Conservation (phyloP, 1,284 basidiomycete genomes). For the Sparassis latifolia region DNA sequence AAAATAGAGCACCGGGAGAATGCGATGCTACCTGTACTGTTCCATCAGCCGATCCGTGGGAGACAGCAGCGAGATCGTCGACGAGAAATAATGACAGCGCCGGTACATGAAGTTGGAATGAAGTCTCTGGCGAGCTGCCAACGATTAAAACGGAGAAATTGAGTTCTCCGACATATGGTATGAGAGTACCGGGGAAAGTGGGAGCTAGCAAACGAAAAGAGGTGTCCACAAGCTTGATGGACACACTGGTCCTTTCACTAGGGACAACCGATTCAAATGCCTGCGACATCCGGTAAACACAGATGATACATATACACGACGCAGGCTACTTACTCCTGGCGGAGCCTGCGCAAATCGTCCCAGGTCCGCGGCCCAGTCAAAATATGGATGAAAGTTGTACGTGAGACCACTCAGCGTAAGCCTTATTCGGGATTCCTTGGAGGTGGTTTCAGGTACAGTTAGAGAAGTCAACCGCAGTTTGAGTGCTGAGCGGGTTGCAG, state of each 20-base stretch:
- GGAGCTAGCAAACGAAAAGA: constrained; percentile 61
- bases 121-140: constrained; percentile 54
- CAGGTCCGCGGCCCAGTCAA: constrained; percentile 63
- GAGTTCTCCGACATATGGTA: constrained; percentile 60
- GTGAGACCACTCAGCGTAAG: constrained; percentile 63
- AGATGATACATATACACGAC: constrained; percentile 3
- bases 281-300: constrained; percentile 27
- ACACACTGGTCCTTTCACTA: constrained; percentile 76
- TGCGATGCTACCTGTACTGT: not conserved
- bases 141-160: constrained; percentile 68
- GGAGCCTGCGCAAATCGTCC: constrained; percentile 74
- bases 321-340: constrained; percentile 54
- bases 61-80: constrained; percentile 46
- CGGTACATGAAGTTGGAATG: constrained; percentile 43
- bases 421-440: constrained; percentile 78
- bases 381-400: constrained; percentile 56
- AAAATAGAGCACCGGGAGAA: constrained; percentile 39
- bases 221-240: constrained; percentile 60
- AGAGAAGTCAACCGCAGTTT: constrained; percentile 67
- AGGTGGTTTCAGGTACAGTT: constrained; percentile 54
- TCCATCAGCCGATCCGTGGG: constrained; percentile 12
- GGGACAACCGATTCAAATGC: constrained; percentile 93
- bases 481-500: constrained; percentile 45
- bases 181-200: constrained; percentile 55
- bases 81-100: constrained; percentile 49